Base-by-base conservation (phyloP, 176 grass and related monocot genomes). In the Dactylis glomerata region DNA sequence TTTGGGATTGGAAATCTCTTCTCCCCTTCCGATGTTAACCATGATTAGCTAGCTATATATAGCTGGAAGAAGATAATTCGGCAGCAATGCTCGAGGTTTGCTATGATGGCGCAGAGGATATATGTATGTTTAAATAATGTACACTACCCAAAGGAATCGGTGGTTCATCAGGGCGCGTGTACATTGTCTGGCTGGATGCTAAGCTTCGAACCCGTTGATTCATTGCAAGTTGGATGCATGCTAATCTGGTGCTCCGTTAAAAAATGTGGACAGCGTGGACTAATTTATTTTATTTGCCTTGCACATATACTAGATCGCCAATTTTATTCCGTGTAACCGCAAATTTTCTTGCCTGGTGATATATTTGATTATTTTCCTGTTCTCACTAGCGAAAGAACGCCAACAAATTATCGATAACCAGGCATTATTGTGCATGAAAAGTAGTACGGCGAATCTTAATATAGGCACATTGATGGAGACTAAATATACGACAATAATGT, bases 11-110 rank as follows among this genome's bases (percentile, higher is more conserved):
- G 73, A 57, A 56, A 63, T 56, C 15, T 19, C 0, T 22, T 69
- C 33, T 51, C 52, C 28, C 28, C 24, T 12, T 42, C 22, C 79
- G 32, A 86, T 51, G 71, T 16, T 80, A 50, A 59, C 80, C 82
- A 40, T 80, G 37, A 70, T 82, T 56, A 44, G 13, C 15, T 1
- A 34, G 6, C 6, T 7, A n/a, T n/a, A n/a, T n/a, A n/a, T n/a
- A 14, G n/a, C 20, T 6, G 67, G 6, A 20, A 41, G 13, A 49
- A n/a, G 40, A 30, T 13, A 47, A 37, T 19, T 26, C 0, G 16
- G 64, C 24, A 20, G 1, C 15, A 19, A 27, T 20, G n/a, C 22
- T 41, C n/a, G 14, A 52, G 55, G 40, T 83, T 61, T 33, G 38
- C n/a, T 47, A 74, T 46, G 20, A 10, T 71, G 22, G 36, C 15